Percentiles rank a stretch among this genome's conserved stretches.
Conservation (phyloP, 345 rosid species). For the Ceriops tagal region DNA sequence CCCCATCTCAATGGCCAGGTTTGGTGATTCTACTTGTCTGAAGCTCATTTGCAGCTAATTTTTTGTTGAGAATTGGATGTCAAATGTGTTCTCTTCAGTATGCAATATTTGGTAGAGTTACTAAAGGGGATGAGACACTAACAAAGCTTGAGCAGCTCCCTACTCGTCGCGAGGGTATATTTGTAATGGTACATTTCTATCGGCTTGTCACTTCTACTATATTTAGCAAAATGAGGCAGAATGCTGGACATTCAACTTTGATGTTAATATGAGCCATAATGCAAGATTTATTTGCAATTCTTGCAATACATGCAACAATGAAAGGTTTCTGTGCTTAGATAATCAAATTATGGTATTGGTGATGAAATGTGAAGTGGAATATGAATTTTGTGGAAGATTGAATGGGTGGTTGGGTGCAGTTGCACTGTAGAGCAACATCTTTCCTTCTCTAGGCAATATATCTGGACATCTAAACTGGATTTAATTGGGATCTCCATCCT, state of each 20-base stretch:
- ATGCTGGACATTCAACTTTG: neutral
- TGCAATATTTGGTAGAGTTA: slow-evolving; percentile 92
- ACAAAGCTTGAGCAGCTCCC: slow-evolving; percentile 83
- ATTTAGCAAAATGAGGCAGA: neutral
- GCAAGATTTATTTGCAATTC: neutral
- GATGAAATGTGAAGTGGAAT: neutral
- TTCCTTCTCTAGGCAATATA: too few species aligned
- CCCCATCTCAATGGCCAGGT: slow-evolving; percentile 95
- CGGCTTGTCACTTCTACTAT: neutral
- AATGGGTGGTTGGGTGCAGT: too few species aligned
- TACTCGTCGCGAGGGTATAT: slow-evolving; percentile 84
- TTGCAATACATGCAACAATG: neutral
- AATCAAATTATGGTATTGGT: neutral
- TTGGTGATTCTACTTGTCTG: slow-evolving; percentile 18
- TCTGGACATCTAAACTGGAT: too few species aligned
- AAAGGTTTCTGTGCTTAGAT: too few species aligned
- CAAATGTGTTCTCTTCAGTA: slow-evolving; percentile 47
- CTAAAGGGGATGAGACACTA: slow-evolving; percentile 90
- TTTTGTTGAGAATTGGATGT: slow-evolving; percentile 12
- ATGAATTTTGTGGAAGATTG: too few species aligned
- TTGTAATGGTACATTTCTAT: slow-evolving; percentile 68
- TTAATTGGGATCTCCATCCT: too few species aligned
- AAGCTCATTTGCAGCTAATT: slow-evolving; percentile 5
- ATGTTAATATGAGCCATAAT: neutral
- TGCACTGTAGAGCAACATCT: too few species aligned